phyloP scores from a whole-genome alignment of 768 basidiomycete species.

The Rhodotorula kratochvilovae region DNA sequence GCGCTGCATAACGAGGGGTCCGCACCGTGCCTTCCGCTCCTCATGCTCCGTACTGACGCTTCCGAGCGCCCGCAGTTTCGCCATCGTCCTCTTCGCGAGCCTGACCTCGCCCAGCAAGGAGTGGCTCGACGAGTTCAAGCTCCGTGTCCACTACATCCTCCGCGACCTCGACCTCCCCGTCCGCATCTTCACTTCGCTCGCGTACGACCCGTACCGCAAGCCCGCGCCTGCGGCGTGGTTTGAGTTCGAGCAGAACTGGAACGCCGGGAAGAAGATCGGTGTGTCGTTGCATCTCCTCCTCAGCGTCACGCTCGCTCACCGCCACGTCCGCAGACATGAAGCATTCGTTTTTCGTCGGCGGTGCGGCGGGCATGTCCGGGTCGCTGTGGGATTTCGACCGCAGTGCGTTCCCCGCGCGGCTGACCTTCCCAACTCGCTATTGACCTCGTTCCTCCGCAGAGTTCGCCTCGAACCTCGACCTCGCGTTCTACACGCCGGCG shows the following conservation, averaged over 20 bases:
- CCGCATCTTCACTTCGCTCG: conserved; percentile 46
- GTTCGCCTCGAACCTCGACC: conserved; percentile 31
- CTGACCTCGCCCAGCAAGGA: not conserved
- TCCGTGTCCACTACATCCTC: not conserved
- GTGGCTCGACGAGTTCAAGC: conserved; percentile 6
- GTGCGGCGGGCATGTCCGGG: conserved; percentile 46
- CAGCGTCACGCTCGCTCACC: not conserved
- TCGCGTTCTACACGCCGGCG: conserved; percentile 31
- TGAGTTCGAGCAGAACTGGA: conserved; percentile 40
- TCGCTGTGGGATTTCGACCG: not conserved
- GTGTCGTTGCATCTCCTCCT: not conserved
- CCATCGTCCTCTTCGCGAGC: conserved; percentile 45
- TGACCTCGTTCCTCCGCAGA: conserved; percentile 7
- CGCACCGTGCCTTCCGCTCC: not conserved
- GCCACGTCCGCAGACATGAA: conserved; percentile 41
- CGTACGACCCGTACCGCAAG: conserved; percentile 48
- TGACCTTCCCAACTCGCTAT: not conserved
- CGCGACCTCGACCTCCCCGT: conserved; percentile 42
- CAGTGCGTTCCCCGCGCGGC: not conserved
- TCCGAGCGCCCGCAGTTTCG: not conserved
- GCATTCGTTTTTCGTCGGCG: conserved; percentile 48
- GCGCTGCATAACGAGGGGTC: conserved; percentile 2
- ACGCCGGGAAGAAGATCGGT: conserved; percentile 43
- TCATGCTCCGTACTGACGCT: too few species aligned
- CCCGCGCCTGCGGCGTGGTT: conserved; percentile 49